A percentile compares a stretch with the other conserved stretches of the same genome.
These are phyloP conservation scores for Lotmaria passim DNA, from an alignment of 208 protist species.

Conservation along the genomic window DNA sequence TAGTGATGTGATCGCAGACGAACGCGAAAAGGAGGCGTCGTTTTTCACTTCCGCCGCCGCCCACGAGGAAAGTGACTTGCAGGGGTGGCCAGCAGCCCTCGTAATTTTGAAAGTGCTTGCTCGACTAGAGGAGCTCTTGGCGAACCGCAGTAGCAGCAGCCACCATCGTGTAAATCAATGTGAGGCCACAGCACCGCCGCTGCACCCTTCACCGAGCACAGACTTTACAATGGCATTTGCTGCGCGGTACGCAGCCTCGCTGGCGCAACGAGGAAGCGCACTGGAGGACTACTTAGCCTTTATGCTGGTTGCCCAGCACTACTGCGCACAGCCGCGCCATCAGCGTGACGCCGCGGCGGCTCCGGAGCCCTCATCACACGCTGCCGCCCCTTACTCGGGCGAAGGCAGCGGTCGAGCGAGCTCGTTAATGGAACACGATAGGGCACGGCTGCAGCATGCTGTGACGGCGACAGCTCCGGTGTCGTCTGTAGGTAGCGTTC, in stretches of 20 bases:
- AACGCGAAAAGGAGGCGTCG: background rate
- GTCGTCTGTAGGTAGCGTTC: conserved; percentile 1
- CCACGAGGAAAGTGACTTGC: background rate
- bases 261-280: background rate
- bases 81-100: conserved; percentile 18
- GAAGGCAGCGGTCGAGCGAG: background rate
- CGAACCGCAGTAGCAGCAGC: background rate
- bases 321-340: too few species aligned
- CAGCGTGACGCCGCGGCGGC: too few species aligned
- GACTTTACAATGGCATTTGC: background rate
- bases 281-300: conserved; percentile 21
- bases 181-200: background rate
- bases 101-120: background rate
- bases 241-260: conserved; percentile 8
- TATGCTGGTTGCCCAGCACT: conserved; percentile 14
- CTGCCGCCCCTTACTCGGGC: background rate
- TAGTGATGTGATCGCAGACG: background rate
- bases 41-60: background rate
- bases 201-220: background rate
- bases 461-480: conserved; percentile 6
- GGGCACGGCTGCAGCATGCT: background rate
- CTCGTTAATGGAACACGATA: background rate
- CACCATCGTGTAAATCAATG: too few species aligned
- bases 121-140: background rate
- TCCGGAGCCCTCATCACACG: background rate